Evolutionary conservation across 305 asterid genomes (phyloP).

Genomic region (Galium porrigens): DNA sequence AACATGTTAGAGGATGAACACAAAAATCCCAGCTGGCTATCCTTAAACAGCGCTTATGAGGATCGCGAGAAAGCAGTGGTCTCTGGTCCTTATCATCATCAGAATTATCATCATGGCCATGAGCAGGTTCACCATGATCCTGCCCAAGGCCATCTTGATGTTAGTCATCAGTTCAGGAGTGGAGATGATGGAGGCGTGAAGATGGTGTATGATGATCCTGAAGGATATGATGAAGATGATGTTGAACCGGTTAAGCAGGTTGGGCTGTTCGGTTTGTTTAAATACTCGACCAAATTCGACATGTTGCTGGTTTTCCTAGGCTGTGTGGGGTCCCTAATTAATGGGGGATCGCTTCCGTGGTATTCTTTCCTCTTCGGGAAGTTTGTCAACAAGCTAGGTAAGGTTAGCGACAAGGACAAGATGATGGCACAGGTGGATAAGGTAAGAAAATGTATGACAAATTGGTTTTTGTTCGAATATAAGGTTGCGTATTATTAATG

Average conservation of each 20-base stretch:
- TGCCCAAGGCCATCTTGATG: slow-evolving; percentile 6
- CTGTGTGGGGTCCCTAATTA: slow-evolving; percentile 61
- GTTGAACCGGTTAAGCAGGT: slow-evolving; percentile 27
- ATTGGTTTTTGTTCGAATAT: background rate
- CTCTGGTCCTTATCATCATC: slow-evolving; percentile 8
- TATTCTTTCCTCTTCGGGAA: slow-evolving; percentile 59
- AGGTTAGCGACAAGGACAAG: slow-evolving; percentile 19
- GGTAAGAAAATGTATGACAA: slow-evolving; percentile 23
- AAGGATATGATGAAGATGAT: slow-evolving; percentile 42
- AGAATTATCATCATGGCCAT: slow-evolving; percentile 8
- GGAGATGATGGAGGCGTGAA: slow-evolving; percentile 11
- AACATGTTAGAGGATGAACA: slow-evolving; percentile 27
- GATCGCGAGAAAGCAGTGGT: slow-evolving; percentile 7
- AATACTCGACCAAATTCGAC: slow-evolving; percentile 56
- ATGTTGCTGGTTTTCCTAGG: slow-evolving; percentile 49
- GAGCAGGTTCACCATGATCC: slow-evolving; percentile 16
- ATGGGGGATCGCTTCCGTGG: slow-evolving; percentile 90
- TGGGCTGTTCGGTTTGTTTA: slow-evolving; percentile 50
- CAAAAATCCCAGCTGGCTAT: slow-evolving; percentile 35
- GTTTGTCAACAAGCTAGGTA: slow-evolving; percentile 52
- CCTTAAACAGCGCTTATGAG: slow-evolving; percentile 37
- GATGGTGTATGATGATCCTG: slow-evolving; percentile 20
- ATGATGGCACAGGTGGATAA: slow-evolving; percentile 59
- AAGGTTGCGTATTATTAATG: background rate
- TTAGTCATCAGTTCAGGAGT: slow-evolving; percentile 15